Percentiles rank a stretch among this genome's conserved stretches.
phyloP scores from a whole-genome alignment of 805 yeast genomes.

The Metschnikowia noctiluminum region DNA sequence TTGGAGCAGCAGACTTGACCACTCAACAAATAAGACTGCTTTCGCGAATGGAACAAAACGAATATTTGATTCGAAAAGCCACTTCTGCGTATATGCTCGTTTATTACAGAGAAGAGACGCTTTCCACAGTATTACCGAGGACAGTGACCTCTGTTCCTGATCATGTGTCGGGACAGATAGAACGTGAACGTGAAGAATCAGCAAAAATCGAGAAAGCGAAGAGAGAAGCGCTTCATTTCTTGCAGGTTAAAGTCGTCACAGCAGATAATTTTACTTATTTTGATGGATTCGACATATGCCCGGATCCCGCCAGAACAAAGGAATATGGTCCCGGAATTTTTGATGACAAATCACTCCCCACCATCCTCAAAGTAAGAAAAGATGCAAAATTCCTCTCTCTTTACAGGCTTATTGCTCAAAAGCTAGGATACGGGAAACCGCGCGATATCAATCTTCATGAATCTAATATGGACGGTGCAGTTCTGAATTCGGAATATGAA shows the following conservation, averaged over 20 bases:
- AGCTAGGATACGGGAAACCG: conserved; percentile 29
- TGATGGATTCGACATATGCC: conserved; percentile 74
- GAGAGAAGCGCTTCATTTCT: conserved; percentile 54
- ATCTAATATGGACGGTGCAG: neutral
- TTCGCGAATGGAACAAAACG: conserved; percentile 59
- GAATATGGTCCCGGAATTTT: conserved; percentile 50
- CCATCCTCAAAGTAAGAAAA: conserved; percentile 51
- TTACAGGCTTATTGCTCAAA: conserved; percentile 45
- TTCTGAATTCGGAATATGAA: neutral
- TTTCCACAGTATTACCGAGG: conserved; percentile 57
- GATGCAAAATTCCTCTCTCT: conserved; percentile 51
- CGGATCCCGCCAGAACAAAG: conserved; percentile 48
- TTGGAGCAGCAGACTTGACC: conserved; percentile 68
- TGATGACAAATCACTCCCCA: conserved; percentile 47
- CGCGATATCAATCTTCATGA: neutral
- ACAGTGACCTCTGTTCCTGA: conserved; percentile 47
- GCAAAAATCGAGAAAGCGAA: conserved; percentile 54
- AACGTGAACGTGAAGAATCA: conserved; percentile 57
- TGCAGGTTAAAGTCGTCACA: conserved; percentile 55
- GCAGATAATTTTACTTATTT: conserved; percentile 51
- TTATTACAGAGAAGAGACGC: conserved; percentile 66
- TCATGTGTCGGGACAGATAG: conserved; percentile 64
- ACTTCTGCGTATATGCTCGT: conserved; percentile 98
- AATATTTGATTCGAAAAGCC: conserved; percentile 65
- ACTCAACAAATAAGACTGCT: conserved; percentile 47